These are phyloP conservation scores for Kodamaea hsintzibuensis DNA, from an alignment of 805 yeast genomes.

Conservation along the genomic window DNA sequence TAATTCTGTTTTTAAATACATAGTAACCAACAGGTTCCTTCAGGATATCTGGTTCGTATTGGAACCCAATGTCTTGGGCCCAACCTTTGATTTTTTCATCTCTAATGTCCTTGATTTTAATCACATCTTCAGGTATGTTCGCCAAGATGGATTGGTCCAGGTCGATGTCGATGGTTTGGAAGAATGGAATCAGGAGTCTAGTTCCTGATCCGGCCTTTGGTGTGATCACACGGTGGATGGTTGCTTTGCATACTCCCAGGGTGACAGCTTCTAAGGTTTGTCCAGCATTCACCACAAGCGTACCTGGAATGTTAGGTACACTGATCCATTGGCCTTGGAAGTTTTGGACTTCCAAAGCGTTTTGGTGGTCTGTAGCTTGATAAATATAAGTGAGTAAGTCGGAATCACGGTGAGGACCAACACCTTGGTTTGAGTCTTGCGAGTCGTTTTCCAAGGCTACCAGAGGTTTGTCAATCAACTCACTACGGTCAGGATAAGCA, in stretches of 20 bases:
- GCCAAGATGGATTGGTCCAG: conserved; percentile 29
- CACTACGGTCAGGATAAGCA: conserved; percentile 51
- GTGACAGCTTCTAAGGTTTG: conserved; percentile 63
- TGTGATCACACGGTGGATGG: conserved; percentile 54
- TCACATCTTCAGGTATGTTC: conserved; percentile 28
- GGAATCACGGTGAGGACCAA: conserved; percentile 69
- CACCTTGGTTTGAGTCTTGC: conserved; percentile 45
- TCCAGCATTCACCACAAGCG: conserved; percentile 59
- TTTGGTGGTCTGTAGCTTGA: conserved; percentile 51
- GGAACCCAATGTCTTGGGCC: conserved; percentile 43
- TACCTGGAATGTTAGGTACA: conserved; percentile 49
- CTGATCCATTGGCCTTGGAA: conserved; percentile 58
- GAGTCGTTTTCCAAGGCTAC: conserved; percentile 27
- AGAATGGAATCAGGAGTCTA: conserved; percentile 48
- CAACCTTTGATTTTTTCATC: conserved; percentile 35
- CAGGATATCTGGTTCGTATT: conserved; percentile 35
- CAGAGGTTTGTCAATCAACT: conserved; percentile 23
- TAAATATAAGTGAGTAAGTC: conserved; percentile 60
- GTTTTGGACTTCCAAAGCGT: conserved; percentile 58
- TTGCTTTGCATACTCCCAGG: conserved; percentile 58
- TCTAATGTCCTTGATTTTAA: conserved; percentile 32
- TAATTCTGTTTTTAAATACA: conserved; percentile 47
- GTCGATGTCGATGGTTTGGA: conserved; percentile 47
- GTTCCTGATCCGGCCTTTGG: conserved; percentile 43
- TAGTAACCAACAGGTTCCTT: conserved; percentile 48